phyloP scores from a whole-genome alignment of 2,329 filamentous ascomycete species.

The Curvularia verruculosa region DNA sequence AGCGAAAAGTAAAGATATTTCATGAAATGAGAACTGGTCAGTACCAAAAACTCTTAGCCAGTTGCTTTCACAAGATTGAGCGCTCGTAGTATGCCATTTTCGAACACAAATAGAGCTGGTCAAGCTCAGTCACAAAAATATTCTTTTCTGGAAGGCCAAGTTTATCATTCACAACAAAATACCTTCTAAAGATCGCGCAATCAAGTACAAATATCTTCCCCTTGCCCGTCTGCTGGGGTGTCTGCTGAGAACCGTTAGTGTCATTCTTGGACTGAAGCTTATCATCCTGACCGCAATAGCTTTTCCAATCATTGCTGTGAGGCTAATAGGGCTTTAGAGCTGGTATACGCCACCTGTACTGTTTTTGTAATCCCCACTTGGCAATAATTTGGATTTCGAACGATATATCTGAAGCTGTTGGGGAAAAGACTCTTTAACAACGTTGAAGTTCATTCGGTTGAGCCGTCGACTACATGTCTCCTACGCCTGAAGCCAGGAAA shows the following conservation, averaged over 20 bases:
- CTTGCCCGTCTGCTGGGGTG: neutral
- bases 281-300: neutral
- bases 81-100: neutral
- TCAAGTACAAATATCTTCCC: neutral
- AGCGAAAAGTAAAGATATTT: neutral
- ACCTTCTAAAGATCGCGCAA: neutral
- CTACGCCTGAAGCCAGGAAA: conserved; percentile 1
- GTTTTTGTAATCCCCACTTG: conserved; percentile 3
- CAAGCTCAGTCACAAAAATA: neutral
- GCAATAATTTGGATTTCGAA: no score
- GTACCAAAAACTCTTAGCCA: neutral
- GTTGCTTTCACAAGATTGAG: no score
- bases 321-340: neutral
- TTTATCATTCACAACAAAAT: neutral
- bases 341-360: neutral
- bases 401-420: no score
- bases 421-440: conserved; percentile 2
- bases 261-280: neutral
- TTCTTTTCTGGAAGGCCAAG: neutral
- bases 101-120: no score
- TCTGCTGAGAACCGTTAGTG: neutral
- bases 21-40: neutral
- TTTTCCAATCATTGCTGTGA: neutral
- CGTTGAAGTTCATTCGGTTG: neutral
- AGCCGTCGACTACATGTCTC: neutral